Conservation (phyloP, 805 yeast genomes). For the Starmerella etchellsii region DNA sequence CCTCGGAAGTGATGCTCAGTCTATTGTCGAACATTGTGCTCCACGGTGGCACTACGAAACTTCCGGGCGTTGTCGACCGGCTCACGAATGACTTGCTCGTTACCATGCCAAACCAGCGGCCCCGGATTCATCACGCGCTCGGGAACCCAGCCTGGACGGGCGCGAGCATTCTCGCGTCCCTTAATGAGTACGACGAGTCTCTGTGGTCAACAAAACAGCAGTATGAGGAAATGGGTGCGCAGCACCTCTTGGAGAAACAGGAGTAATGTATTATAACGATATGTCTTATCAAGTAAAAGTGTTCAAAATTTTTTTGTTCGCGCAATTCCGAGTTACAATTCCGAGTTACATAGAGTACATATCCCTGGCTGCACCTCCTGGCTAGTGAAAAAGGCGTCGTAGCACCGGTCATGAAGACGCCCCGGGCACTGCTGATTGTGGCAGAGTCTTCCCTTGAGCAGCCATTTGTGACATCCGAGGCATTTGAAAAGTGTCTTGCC, state of each 20-base stretch:
- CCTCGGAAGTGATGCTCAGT: constrained; percentile 54
- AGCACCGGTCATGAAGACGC: constrained; percentile 17
- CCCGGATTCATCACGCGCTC: constrained; percentile 45
- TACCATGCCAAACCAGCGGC: constrained; percentile 50
- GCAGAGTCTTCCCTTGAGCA: constrained; percentile 15
- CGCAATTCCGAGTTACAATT: neutral
- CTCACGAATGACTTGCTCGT: constrained; percentile 55
- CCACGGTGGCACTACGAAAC: constrained; percentile 69
- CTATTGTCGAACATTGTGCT: constrained; percentile 77
- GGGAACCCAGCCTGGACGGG: constrained; percentile 82
- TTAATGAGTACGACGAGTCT: constrained; percentile 79
- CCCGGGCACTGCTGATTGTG: constrained; percentile 9
- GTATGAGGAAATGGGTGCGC: constrained; percentile 79
- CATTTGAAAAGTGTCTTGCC: constrained; percentile 11
- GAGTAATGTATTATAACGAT: neutral
- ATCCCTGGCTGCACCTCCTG: constrained; percentile 1
- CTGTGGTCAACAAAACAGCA: constrained; percentile 87
- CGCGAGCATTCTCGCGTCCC: constrained; percentile 72
- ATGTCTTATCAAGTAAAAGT: no score
- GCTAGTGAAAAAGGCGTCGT: constrained; percentile 5
- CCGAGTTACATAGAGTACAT: constrained; percentile 10
- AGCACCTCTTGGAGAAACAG: constrained; percentile 38
- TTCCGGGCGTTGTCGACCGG: constrained; percentile 71
- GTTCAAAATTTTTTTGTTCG: no score
- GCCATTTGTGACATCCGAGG: constrained; percentile 15